phyloP scores from a whole-genome alignment of 2,329 filamentous ascomycete species.

The Bertia moriformis region DNA sequence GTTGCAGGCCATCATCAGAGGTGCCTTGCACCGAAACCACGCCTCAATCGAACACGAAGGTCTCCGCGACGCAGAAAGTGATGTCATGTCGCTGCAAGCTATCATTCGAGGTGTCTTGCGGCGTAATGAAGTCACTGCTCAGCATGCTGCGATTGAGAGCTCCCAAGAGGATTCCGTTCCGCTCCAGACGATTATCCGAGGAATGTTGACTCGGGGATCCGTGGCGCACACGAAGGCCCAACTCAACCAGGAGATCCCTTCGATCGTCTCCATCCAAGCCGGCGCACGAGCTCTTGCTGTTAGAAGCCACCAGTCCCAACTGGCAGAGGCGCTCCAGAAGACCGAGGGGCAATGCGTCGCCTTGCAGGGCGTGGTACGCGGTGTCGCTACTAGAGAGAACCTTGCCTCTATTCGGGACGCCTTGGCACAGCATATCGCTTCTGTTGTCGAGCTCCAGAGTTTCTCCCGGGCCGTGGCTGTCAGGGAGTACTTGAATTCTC shows the following conservation, averaged over 20 bases:
- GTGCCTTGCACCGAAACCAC: conserved; percentile 43
- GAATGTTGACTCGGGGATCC: conserved; percentile 13
- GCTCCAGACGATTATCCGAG: conserved; percentile 21
- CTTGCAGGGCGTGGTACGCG: conserved; percentile 5
- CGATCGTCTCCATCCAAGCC: conserved; percentile 9
- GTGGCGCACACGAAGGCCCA: conserved; percentile 26
- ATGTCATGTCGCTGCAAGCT: conserved; percentile 47
- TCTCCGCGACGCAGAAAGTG: conserved; percentile 33
- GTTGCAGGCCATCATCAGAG: conserved; percentile 55
- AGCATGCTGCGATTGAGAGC: conserved; percentile 33
- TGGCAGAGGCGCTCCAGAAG: not conserved
- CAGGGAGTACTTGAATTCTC: conserved; percentile 9
- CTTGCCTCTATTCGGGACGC: not conserved
- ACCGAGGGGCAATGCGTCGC: not conserved
- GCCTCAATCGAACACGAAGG: conserved; percentile 39
- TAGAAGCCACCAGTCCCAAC: not conserved
- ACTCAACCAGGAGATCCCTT: conserved; percentile 25
- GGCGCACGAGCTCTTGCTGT: not conserved
- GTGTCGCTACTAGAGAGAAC: not conserved
- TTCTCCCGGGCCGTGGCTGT: conserved; percentile 12
- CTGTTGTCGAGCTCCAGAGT: conserved; percentile 14
- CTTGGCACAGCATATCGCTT: conserved; percentile 2
- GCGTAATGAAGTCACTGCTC: conserved; percentile 33
- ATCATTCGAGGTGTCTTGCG: conserved; percentile 51
- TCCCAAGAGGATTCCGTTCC: conserved; percentile 33